phyloP scores from a whole-genome alignment of 75 land plant species.

The Selaginella tamariscina region DNA sequence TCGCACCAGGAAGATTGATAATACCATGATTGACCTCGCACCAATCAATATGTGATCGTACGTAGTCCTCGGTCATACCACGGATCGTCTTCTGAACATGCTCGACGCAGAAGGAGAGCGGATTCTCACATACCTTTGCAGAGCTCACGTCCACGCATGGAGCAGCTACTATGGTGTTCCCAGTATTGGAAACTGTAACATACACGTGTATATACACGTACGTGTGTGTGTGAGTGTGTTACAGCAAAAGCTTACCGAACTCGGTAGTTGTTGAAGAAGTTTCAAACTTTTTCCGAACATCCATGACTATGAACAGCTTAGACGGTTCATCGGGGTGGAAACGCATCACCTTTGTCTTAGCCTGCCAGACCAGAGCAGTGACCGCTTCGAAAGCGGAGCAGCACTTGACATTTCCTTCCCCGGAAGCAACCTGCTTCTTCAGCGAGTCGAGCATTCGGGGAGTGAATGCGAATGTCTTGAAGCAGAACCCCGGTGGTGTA shows the following conservation, averaged over 20 bases:
- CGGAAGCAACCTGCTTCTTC: constrained; percentile 13
- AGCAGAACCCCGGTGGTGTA: not conserved
- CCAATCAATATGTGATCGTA: constrained; percentile 3
- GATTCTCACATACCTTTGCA: not conserved
- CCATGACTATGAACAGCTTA: constrained; percentile 48
- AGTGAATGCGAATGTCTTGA: constrained; percentile 11
- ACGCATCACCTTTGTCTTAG: constrained; percentile 37
- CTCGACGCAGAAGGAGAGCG: not conserved
- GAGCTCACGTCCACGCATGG: not conserved
- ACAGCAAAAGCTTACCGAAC: no score
- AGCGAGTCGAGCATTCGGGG: not conserved
- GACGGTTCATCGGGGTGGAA: constrained; percentile 18
- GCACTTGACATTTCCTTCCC: constrained; percentile 6
- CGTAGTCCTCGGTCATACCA: not conserved
- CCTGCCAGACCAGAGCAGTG: constrained; percentile 33
- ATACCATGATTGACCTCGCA: constrained; percentile 2
- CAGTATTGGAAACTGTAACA: no score
- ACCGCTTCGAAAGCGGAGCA: constrained; percentile 26
- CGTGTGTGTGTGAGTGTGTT: no score
- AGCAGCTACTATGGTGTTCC: constrained; percentile 52
- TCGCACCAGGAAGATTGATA: constrained; percentile 1
- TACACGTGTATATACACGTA: no score
- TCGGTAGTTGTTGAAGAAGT: constrained; percentile 33
- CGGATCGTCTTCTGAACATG: constrained; percentile 6
- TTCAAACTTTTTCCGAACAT: constrained; percentile 37